Conservation (phyloP, 768 basidiomycete species). For the Agrocybe pediades region DNA sequence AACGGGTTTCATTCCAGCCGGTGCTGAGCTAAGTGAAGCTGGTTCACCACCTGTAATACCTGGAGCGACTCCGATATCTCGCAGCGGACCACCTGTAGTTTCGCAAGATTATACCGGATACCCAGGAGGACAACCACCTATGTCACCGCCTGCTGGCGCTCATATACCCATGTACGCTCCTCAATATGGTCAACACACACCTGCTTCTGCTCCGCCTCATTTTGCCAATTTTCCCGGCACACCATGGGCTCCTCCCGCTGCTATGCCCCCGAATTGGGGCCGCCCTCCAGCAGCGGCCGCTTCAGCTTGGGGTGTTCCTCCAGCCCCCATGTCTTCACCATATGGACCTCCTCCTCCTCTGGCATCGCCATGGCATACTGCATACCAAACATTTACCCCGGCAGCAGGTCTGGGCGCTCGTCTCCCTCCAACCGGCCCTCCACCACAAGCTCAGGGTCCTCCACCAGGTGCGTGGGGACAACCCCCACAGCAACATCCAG, state of each 20-base stretch:
- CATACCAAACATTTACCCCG: background rate
- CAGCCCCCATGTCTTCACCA: background rate
- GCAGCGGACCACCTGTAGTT: conserved; percentile 15
- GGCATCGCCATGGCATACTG: background rate
- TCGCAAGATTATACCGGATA: conserved; percentile 34
- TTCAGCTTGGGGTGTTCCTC: conserved; percentile 12
- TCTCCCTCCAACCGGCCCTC: background rate
- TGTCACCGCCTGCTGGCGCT: conserved; percentile 10
- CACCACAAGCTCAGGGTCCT: background rate
- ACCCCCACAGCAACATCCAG: conserved; percentile 3
- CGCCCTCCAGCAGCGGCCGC: background rate
- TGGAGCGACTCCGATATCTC: conserved; percentile 1
- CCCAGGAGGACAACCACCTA: conserved; percentile 23
- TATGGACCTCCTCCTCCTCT: background rate
- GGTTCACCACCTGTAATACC: conserved; percentile 5
- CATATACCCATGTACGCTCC: conserved; percentile 10
- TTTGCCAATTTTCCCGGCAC: conserved; percentile 18
- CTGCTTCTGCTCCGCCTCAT: conserved; percentile 15
- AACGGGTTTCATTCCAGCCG: background rate
- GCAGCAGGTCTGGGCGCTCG: background rate
- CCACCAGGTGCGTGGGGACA: conserved; percentile 1
- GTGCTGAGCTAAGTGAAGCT: background rate
- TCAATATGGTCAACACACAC: conserved; percentile 9
- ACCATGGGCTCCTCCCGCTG: conserved; percentile 15
- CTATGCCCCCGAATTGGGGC: background rate